Conservation (phyloP, 1,139 yeast species). For the Kluyveromyces marxianus region DNA sequence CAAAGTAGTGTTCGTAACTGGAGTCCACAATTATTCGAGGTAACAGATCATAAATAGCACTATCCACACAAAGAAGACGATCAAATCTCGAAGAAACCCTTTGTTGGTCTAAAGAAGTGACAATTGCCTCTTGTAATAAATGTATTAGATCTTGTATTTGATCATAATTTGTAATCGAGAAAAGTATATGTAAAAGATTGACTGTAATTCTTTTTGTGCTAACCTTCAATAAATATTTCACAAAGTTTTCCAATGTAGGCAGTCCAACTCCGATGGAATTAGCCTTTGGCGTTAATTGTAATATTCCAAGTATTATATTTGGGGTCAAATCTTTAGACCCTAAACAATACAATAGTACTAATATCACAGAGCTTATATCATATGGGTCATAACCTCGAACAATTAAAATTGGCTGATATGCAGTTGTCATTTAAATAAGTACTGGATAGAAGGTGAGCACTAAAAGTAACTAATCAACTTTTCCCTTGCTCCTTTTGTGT, state of each 20-base stretch:
- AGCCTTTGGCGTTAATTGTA: slow-evolving; percentile 2
- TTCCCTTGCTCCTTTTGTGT: background rate
- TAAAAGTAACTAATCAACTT: background rate
- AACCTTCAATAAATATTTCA: slow-evolving; percentile 9
- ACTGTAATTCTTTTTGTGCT: slow-evolving; percentile 10
- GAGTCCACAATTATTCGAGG: background rate
- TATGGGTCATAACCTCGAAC: slow-evolving; percentile 22
- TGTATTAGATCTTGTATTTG: slow-evolving; percentile 1
- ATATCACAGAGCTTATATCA: slow-evolving; percentile 20
- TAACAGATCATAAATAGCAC: slow-evolving; percentile 1
- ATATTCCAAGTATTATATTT: slow-evolving; percentile 1
- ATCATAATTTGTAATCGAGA: background rate
- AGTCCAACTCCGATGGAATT: background rate
- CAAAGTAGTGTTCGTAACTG: background rate
- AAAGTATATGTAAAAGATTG: slow-evolving; percentile 8
- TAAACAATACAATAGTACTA: slow-evolving; percentile 6
- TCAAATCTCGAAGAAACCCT: background rate
- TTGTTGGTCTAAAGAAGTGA: background rate
- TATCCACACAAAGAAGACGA: background rate
- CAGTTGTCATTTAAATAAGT: background rate
- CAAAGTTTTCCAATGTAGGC: slow-evolving; percentile 12
- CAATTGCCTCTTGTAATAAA: slow-evolving; percentile 1
- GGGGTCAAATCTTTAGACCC: slow-evolving; percentile 5
- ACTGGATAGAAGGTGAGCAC: too few species aligned
- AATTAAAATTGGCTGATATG: slow-evolving; percentile 4